Evolutionary conservation across 1,284 basidiomycete species (phyloP), one percentile per base, ranked within the genome.

Genomic region (Vanrija sp.): DNA sequence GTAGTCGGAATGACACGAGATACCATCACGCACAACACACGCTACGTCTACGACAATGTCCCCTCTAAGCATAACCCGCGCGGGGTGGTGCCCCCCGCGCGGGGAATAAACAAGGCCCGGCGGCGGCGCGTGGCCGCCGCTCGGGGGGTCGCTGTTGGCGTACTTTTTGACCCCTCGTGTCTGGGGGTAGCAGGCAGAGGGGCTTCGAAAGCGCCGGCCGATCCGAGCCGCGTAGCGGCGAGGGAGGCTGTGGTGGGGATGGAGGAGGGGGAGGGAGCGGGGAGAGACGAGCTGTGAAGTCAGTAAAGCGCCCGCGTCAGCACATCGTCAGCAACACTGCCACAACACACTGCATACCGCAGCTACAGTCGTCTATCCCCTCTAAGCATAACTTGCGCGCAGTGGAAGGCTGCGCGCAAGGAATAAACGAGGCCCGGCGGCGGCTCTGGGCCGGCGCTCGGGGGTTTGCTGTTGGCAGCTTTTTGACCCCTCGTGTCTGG

Each of bases 161-260:
- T 31, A 57, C 71, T 74, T 71, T 72, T 70, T 74, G 72, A 74
- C 72, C 72, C 72, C 72, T 59, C 56, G 53, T 54, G 31, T 62
- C 62, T 68, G 70, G 62, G 60, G 54, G 49, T 49, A 49, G 64
- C 65, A 65, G 63, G 53, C 56, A 62, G 59, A 68, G 70, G 72
- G 72, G 69, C 72, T 74, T 74, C 72, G 72, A 74, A 72, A 74
- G 72, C 64, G 72, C 72, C 72, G 44, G 37, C 31, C 31, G 31
- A 31, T 9, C 31, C 31, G 12, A 12, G 31, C 31, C 10, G 31
- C 31, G 31, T 4, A 31, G 31, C 31, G 10, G 31, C 31, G 31
- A 31, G 43, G 53, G 37, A 18, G 37, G 35, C 23, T 4, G 53
- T n/a, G n/a, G n/a, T n/a, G n/a, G n/a, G n/a, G n/a, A n/a, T n/a